Conservation (phyloP, 2,329 filamentous ascomycete species). For the Exophiala oligosperma region DNA sequence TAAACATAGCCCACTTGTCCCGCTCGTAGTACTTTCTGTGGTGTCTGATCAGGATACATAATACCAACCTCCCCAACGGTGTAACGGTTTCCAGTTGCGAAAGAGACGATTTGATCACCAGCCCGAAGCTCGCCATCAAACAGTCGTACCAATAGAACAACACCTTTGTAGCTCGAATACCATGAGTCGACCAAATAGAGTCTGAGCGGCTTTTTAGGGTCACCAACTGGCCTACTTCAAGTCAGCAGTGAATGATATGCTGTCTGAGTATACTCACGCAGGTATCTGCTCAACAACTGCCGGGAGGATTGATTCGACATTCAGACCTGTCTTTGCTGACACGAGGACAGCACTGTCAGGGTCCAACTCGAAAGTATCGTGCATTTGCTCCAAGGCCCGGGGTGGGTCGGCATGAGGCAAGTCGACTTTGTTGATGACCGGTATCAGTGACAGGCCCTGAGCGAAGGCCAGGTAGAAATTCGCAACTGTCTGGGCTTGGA, state of each 20-base stretch:
- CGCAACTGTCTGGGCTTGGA: conserved; percentile 96
- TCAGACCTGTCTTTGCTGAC: conserved; percentile 90
- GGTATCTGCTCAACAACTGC: conserved; percentile 84
- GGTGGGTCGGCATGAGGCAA: conserved; percentile 85
- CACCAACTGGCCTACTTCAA: conserved; percentile 64
- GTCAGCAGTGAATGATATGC: not conserved
- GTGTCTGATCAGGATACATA: conserved; percentile 84
- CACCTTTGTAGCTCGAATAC: conserved; percentile 96
- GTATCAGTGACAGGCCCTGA: conserved; percentile 81
- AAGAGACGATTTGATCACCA: conserved; percentile 82
- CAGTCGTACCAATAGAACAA: conserved; percentile 84
- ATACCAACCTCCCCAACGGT: conserved; percentile 95
- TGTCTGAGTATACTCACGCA: conserved; percentile 43
- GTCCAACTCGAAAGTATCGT: conserved; percentile 83
- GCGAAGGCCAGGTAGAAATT: conserved; percentile 98
- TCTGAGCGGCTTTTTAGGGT: conserved; percentile 70
- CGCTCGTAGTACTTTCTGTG: conserved; percentile 76
- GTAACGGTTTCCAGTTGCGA: conserved; percentile 86
- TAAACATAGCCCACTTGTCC: conserved; percentile 95
- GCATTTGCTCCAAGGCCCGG: conserved; percentile 81
- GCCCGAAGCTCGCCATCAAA: conserved; percentile 84
- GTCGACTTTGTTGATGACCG: conserved; percentile 96
- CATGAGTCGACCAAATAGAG: conserved; percentile 94
- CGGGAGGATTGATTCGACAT: conserved; percentile 80
- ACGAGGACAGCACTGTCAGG: conserved; percentile 72